Percentiles rank a stretch among this genome's conserved stretches.
phyloP scores from a whole-genome alignment of 2,329 filamentous ascomycete genomes.

The Claviceps sp. region DNA sequence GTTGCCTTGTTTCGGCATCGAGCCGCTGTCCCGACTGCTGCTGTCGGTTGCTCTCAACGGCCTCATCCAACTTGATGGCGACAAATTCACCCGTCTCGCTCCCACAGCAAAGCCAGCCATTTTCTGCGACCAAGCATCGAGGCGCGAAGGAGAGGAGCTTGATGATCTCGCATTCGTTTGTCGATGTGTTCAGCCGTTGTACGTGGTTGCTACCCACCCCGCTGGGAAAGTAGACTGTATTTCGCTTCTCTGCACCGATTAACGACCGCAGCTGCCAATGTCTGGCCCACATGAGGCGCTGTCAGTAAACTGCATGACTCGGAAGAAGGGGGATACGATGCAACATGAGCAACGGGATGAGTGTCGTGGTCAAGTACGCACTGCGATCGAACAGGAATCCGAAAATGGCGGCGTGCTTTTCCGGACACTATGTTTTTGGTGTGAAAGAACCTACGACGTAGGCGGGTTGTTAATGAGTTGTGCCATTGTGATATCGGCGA shows the following conservation, averaged over 20 bases:
- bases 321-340: not conserved
- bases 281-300: constrained; percentile 26
- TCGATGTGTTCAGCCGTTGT: constrained; percentile 55
- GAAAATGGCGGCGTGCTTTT: constrained; percentile 52
- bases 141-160: constrained; percentile 59
- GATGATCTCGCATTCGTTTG: constrained; percentile 58
- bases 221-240: constrained; percentile 75
- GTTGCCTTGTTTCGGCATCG: constrained; percentile 8
- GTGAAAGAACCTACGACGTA: constrained; percentile 41
- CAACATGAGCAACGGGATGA: not conserved
- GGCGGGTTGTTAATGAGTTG: not conserved
- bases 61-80: constrained; percentile 50
- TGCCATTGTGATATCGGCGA: not conserved
- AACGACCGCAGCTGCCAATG: constrained; percentile 86
- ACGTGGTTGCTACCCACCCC: constrained; percentile 52
- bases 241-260: constrained; percentile 64
- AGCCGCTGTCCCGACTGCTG: constrained; percentile 11
- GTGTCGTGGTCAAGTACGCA: constrained; percentile 23
- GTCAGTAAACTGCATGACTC: not conserved
- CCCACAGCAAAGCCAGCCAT: constrained; percentile 83
- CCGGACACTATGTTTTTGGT: constrained; percentile 52
- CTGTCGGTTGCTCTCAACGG: constrained; percentile 16
- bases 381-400: constrained; percentile 51
- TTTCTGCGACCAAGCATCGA: constrained; percentile 74
- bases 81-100: constrained; percentile 81